phyloP scores from a whole-genome alignment of 2,329 filamentous ascomycete genomes.

The Hymenoscyphus repandus region DNA sequence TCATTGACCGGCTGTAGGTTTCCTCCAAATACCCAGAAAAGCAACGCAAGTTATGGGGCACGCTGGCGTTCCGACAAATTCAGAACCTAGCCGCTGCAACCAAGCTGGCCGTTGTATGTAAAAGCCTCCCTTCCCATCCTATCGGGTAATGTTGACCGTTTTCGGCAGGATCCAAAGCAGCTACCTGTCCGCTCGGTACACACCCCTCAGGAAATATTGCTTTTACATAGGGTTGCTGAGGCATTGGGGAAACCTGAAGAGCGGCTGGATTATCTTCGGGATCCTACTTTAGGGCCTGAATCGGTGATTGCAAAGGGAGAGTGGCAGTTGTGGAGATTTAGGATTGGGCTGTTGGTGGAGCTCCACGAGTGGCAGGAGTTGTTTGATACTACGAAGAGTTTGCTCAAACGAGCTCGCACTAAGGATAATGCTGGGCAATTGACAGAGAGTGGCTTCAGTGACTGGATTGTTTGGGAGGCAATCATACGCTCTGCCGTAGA shows the following conservation, averaged over 20 bases:
- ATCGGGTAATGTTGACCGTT: constrained; percentile 3
- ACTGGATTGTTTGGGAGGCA: constrained; percentile 32
- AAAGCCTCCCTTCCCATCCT: not conserved
- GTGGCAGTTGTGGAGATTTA: constrained; percentile 31
- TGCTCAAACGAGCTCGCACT: constrained; percentile 28
- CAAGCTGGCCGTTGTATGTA: constrained; percentile 25
- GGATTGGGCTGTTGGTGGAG: constrained; percentile 23
- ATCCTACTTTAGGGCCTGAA: constrained; percentile 29
- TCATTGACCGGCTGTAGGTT: constrained; percentile 18
- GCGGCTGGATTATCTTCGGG: constrained; percentile 25
- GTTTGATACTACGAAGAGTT: constrained; percentile 20
- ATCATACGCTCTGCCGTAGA: constrained; percentile 26
- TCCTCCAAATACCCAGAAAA: constrained; percentile 23
- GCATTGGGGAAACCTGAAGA: constrained; percentile 23
- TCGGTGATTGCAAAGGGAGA: constrained; percentile 31
- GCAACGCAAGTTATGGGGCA: constrained; percentile 27
- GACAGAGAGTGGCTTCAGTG: constrained; percentile 26
- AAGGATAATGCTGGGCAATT: constrained; percentile 25
- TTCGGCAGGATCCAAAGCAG: constrained; percentile 21
- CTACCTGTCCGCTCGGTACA: constrained; percentile 30
- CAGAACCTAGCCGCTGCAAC: constrained; percentile 30
- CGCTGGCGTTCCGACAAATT: constrained; percentile 26
- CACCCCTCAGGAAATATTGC: constrained; percentile 30
- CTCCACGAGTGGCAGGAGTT: constrained; percentile 26
- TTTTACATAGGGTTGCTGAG: constrained; percentile 28